phyloP scores from a whole-genome alignment of 2,329 filamentous ascomycete genomes.

The Fusarium pseudocircinatum region DNA sequence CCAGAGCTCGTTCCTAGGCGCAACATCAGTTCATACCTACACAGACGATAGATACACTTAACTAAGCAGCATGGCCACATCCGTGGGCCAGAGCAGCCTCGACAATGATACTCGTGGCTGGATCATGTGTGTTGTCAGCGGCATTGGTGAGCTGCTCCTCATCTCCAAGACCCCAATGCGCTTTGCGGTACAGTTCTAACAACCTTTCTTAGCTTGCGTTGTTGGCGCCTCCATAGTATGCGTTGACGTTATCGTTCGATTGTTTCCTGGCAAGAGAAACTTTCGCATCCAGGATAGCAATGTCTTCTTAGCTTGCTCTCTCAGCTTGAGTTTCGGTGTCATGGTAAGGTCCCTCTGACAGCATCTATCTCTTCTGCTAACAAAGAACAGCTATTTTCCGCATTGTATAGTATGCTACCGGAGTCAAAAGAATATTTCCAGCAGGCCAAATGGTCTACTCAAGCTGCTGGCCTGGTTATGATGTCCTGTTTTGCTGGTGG shows the following conservation, averaged over 20 bases:
- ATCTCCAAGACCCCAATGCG: background rate
- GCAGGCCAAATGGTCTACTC: conserved; percentile 72
- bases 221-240: conserved; percentile 87
- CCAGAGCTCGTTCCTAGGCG: background rate
- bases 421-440: conserved; percentile 82
- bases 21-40: background rate
- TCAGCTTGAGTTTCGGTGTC: conserved; percentile 94
- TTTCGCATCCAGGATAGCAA: conserved; percentile 93
- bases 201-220: conserved; percentile 62
- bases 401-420: conserved; percentile 92
- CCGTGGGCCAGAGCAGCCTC: conserved; percentile 51
- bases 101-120: conserved; percentile 90
- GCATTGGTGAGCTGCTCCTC: conserved; percentile 63
- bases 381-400: conserved; percentile 80
- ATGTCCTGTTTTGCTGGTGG: conserved; percentile 76
- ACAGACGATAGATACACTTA: conserved; percentile 13
- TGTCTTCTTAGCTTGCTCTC: conserved; percentile 83
- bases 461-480: conserved; percentile 73
- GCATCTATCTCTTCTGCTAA: conserved; percentile 10
- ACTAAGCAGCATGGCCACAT: conserved; percentile 49
- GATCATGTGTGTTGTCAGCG: conserved; percentile 90
- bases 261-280: conserved; percentile 75
- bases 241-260: conserved; percentile 79
- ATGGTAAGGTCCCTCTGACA: conserved; percentile 71
- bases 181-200: background rate